Conservation (phyloP, 1,139 yeast species). For the Arxiozyma bovina region DNA sequence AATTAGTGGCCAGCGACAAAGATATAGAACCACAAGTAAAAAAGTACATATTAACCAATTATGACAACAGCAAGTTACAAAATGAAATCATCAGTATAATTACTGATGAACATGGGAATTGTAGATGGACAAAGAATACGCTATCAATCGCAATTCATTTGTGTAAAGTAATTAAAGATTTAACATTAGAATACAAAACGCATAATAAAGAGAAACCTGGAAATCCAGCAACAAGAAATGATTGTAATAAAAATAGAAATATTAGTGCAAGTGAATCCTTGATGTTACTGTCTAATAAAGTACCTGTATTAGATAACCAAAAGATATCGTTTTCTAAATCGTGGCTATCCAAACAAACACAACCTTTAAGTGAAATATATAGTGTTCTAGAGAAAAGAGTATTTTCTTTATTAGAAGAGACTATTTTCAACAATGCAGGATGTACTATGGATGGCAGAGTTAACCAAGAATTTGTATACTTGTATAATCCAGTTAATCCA, state of each 20-base stretch:
- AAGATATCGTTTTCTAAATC: constrained; percentile 58
- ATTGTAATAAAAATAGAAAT: not conserved
- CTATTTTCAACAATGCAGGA: constrained; percentile 22
- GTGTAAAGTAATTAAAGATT: constrained; percentile 37
- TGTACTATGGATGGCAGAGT: constrained; percentile 31
- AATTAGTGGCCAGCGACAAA: constrained; percentile 43
- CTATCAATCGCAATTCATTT: constrained; percentile 65
- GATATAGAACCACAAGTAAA: constrained; percentile 23
- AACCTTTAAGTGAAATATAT: constrained; percentile 73
- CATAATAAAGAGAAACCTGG: not conserved
- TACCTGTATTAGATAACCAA: constrained; percentile 21
- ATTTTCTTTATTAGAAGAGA: constrained; percentile 36
- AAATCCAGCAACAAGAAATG: not conserved
- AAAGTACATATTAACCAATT: constrained; percentile 24
- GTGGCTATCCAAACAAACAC: constrained; percentile 81
- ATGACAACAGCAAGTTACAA: constrained; percentile 33
- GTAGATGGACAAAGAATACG: constrained; percentile 84
- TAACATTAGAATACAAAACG: constrained; percentile 16
- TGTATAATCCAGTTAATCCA: constrained; percentile 11
- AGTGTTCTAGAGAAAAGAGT: constrained; percentile 65
- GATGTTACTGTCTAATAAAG: constrained; percentile 5
- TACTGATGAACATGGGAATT: constrained; percentile 76
- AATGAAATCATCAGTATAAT: constrained; percentile 69
- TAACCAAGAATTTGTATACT: constrained; percentile 29
- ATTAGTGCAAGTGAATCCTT: constrained; percentile 4